phyloP scores from a whole-genome alignment of 2,329 filamentous ascomycete genomes.

The Teratosphaeriaceae sp. region DNA sequence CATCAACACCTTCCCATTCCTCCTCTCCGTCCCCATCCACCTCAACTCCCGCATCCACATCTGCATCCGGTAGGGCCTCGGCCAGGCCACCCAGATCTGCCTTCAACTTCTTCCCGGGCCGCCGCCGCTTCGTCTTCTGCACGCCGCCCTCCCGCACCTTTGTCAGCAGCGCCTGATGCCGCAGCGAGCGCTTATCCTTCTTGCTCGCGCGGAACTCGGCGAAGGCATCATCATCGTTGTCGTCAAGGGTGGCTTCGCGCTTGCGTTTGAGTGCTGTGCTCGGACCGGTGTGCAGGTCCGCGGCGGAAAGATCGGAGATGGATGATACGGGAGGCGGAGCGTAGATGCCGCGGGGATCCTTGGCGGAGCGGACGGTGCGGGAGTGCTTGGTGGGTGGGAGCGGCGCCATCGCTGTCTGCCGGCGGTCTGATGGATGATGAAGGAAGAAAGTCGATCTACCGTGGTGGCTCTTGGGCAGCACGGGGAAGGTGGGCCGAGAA shows the following conservation, averaged over 20 bases:
- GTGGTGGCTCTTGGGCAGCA: no score
- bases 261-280: no score
- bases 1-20: slow-evolving; percentile 30
- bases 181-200: slow-evolving; percentile 75
- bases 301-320: slow-evolving; percentile 1
- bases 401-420: slow-evolving; percentile 4
- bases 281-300: slow-evolving; percentile 1
- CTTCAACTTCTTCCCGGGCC: slow-evolving; percentile 70
- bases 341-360: slow-evolving; percentile 18
- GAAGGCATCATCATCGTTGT: slow-evolving; percentile 17
- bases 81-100: slow-evolving; percentile 68
- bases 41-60: slow-evolving; percentile 30
- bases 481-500: no score
- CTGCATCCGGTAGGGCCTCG: slow-evolving; percentile 64
- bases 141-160: slow-evolving; percentile 16
- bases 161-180: slow-evolving; percentile 67
- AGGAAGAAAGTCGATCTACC: no score
- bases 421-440: no score
- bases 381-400: slow-evolving; percentile 3
- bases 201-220: slow-evolving; percentile 52
- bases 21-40: slow-evolving; percentile 36
- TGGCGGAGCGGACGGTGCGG: slow-evolving; percentile 9
- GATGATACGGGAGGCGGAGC: no score
- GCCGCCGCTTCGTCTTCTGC: slow-evolving; percentile 54
- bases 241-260: no score